phyloP scores from a whole-genome alignment of 208 protist species.

The Leishmania tropica region DNA sequence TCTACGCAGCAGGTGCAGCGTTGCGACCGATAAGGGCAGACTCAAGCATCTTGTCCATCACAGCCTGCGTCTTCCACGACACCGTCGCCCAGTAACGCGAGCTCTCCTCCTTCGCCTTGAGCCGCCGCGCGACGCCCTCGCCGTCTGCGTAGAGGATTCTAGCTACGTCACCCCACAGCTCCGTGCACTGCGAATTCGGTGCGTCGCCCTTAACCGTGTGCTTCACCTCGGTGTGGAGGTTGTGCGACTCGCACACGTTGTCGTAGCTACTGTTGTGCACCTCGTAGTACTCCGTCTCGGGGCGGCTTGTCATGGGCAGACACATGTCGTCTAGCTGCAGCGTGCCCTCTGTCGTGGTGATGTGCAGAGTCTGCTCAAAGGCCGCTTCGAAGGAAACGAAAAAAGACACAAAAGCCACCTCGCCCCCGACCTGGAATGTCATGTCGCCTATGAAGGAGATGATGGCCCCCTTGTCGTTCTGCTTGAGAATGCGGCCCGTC shows the following conservation, averaged over 20 bases:
- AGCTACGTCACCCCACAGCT: conserved; percentile 51
- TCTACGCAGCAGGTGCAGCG: not conserved
- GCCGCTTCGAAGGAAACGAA: conserved; percentile 41
- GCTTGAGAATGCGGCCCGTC: conserved; percentile 48
- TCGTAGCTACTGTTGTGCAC: conserved; percentile 41
- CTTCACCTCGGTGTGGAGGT: conserved; percentile 13
- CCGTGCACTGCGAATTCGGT: conserved; percentile 35
- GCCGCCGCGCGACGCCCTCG: conserved; percentile 16
- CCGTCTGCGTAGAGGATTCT: conserved; percentile 28
- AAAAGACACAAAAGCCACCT: conserved; percentile 22
- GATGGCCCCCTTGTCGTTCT: conserved; percentile 41
- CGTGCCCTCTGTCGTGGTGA: conserved; percentile 38
- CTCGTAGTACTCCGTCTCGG: conserved; percentile 34
- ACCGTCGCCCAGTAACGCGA: conserved; percentile 43
- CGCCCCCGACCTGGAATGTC: conserved; percentile 34
- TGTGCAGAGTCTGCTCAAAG: conserved; percentile 31
- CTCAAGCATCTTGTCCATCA: conserved; percentile 69
- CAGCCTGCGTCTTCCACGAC: conserved; percentile 61
- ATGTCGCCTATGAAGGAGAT: conserved; percentile 44
- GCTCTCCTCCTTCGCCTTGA: conserved; percentile 37
- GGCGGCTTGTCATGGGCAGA: conserved; percentile 19
- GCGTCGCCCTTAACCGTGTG: conserved; percentile 20
- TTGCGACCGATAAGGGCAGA: conserved; percentile 26
- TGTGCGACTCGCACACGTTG: conserved; percentile 22
- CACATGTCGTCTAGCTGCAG: conserved; percentile 48